Percentiles rank a stretch among this genome's conserved stretches.
These are phyloP conservation scores for Colletotrichum zoysiae DNA, from an alignment of 2,329 filamentous ascomycete genomes.

Conservation along the genomic window DNA sequence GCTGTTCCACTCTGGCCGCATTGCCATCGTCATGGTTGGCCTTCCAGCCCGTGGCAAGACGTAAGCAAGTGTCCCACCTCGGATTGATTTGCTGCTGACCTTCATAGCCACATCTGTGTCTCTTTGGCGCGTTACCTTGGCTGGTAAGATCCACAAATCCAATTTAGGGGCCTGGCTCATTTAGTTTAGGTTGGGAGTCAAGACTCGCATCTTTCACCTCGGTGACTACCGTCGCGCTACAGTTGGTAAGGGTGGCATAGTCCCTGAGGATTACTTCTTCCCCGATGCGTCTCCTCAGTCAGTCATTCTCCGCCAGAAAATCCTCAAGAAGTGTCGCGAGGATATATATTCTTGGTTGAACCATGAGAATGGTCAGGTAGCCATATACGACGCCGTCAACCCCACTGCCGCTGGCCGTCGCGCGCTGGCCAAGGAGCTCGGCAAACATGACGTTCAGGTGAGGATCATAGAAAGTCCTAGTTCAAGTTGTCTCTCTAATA, in stretches of 20 bases:
- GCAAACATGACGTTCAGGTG: conserved; percentile 95
- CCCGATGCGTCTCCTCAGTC: conserved; percentile 93
- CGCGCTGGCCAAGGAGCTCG: conserved; percentile 92
- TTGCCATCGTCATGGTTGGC: conserved; percentile 97
- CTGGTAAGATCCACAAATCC: conserved; percentile 69
- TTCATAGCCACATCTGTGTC: conserved; percentile 86
- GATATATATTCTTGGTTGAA: conserved; percentile 98
- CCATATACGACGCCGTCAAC: conserved; percentile 98
- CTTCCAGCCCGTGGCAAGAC: conserved; percentile 96
- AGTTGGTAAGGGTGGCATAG: conserved; percentile 82
- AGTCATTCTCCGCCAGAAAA: conserved; percentile 95
- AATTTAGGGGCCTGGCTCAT: conserved; percentile 38
- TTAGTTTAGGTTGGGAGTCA: conserved; percentile 83
- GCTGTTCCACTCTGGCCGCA: conserved; percentile 95
- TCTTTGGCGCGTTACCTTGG: conserved; percentile 93
- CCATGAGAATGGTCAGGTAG: conserved; percentile 97
- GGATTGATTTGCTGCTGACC: conserved; percentile 8
- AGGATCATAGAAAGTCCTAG: conserved; percentile 33
- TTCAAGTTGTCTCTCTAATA: not conserved
- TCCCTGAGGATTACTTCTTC: conserved; percentile 98
- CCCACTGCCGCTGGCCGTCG: conserved; percentile 85
- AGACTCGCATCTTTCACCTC: conserved; percentile 96
- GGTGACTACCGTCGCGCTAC: conserved; percentile 96
- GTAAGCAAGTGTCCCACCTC: conserved; percentile 59
- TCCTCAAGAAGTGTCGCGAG: conserved; percentile 95